phyloP scores from a whole-genome alignment of 352 stramenopile species.

The Phytophthora melonis region DNA sequence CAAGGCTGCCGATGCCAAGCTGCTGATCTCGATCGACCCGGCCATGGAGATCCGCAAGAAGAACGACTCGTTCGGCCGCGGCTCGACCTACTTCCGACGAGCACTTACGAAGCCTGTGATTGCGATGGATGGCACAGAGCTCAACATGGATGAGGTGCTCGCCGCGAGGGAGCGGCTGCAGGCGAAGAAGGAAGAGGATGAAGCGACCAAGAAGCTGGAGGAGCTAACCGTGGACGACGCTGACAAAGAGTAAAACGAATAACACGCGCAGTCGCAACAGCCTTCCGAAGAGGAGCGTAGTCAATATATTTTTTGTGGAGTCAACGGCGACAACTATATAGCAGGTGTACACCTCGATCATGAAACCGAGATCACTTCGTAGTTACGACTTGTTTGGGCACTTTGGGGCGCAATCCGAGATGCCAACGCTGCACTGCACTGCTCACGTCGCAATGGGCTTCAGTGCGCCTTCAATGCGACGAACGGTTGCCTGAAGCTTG shows the following conservation, averaged over 20 bases:
- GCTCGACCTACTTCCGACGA: constrained; percentile 87
- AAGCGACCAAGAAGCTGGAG: constrained; percentile 30
- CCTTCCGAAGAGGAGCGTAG: constrained; percentile 2
- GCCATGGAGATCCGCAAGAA: constrained; percentile 79
- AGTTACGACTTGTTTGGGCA: background rate
- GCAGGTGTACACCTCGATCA: constrained; percentile 13
- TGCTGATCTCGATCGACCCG: constrained; percentile 73
- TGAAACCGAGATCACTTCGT: background rate
- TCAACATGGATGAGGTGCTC: constrained; percentile 89
- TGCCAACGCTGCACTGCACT: background rate
- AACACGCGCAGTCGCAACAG: background rate
- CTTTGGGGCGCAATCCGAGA: background rate
- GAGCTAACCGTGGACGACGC: constrained; percentile 19
- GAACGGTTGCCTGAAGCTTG: constrained; percentile 76
- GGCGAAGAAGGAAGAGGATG: constrained; percentile 48
- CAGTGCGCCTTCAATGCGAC: constrained; percentile 72
- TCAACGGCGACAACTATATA: constrained; percentile 23
- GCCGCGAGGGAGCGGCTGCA: constrained; percentile 52
- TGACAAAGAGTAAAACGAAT: constrained; percentile 19
- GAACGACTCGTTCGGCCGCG: constrained; percentile 81
- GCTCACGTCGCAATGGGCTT: constrained; percentile 63
- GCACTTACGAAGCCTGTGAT: constrained; percentile 78
- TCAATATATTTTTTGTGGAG: constrained; percentile 41
- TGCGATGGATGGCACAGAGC: constrained; percentile 75
- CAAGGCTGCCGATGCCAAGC: constrained; percentile 48